Base-by-base conservation (phyloP, 345 rosid genomes). In the Camelina sativa region DNA sequence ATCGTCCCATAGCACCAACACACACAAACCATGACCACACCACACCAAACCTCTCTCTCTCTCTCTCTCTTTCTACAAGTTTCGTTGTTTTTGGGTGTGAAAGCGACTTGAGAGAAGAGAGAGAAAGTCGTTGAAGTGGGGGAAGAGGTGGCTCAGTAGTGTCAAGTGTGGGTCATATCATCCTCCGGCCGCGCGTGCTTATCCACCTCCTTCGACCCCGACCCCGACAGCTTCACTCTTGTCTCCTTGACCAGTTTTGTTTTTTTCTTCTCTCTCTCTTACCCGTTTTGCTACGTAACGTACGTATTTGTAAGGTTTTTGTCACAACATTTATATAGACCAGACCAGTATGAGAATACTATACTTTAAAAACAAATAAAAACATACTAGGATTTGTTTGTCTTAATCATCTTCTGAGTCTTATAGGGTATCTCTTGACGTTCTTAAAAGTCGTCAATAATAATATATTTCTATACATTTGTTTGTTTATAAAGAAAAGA, bases 131-230 rank as follows among this genome's bases (percentile, higher is more conserved):
- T 67, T 60, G 70, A 62, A 69, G 48, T 61, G 69, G 65, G 37
- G 8, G 65, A 58, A 38, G 76, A 63, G 72, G 68, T 22, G 50
- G 63, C 28, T 69, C 47, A 50, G 37, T 8, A 34, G 37, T 34
- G 37, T 34, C 37, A 34, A 34, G 62, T 67, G 79, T 68, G 80
- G 80, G 70, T 62, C 75, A 70, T 56, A 20, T 69, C 75, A 11
- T 34, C 61, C 71, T 64, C 47, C 66, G 66, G 60, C 76, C 41
- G 71, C 80, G 80, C 76, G 76, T 76, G 76, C 77, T 72, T 77
- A 47, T 41, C 72, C 72, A 76, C 61, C 61, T 65, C 76, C 61
- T 57, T 35, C 80, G 55, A 65, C 73, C 37, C 68, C 43, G 69
- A 65, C 73, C 73, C 41, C 67, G 61, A 71, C 80, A 71, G 16